Evolutionary conservation across 768 basidiomycete genomes (phyloP).

Genomic region (Boletus huronensis): DNA sequence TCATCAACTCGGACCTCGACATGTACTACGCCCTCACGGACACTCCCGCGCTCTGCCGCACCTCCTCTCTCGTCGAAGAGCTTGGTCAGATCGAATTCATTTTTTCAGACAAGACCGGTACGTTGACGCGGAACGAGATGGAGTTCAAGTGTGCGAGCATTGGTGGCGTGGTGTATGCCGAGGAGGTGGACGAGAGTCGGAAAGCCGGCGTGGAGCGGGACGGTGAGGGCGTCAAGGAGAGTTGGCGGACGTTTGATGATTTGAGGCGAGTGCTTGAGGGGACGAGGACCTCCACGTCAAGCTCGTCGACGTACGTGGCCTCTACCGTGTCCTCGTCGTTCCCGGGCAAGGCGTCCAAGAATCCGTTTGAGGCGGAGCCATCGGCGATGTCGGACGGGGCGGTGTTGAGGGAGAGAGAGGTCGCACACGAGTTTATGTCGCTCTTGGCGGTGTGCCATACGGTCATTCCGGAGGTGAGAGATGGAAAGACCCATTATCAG

Average conservation of each 20-base stretch:
- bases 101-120: constrained; percentile 94
- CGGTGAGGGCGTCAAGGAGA: constrained; percentile 40
- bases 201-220: constrained; percentile 51
- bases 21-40: constrained; percentile 97
- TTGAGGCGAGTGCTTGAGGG: constrained; percentile 56
- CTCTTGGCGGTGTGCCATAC: constrained; percentile 96
- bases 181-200: constrained; percentile 84
- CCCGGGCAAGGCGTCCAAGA: constrained; percentile 27
- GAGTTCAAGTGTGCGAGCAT: constrained; percentile 91
- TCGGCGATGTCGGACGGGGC: not conserved
- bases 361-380: constrained; percentile 55
- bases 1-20: constrained; percentile 97
- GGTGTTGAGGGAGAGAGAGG: constrained; percentile 40
- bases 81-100: constrained; percentile 97
- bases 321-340: not conserved
- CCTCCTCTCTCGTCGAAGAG: constrained; percentile 96
- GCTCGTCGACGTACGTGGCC: not conserved
- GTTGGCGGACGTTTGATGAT: constrained; percentile 80
- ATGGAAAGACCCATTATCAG: constrained; percentile 90
- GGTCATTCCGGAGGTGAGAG: constrained; percentile 89
- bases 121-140: constrained; percentile 97
- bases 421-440: constrained; percentile 70
- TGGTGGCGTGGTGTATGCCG: constrained; percentile 86
- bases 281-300: not conserved
- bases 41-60: constrained; percentile 96